phyloP scores from a whole-genome alignment of 805 yeast genomes.

The Starmerella ratchasimensis region DNA sequence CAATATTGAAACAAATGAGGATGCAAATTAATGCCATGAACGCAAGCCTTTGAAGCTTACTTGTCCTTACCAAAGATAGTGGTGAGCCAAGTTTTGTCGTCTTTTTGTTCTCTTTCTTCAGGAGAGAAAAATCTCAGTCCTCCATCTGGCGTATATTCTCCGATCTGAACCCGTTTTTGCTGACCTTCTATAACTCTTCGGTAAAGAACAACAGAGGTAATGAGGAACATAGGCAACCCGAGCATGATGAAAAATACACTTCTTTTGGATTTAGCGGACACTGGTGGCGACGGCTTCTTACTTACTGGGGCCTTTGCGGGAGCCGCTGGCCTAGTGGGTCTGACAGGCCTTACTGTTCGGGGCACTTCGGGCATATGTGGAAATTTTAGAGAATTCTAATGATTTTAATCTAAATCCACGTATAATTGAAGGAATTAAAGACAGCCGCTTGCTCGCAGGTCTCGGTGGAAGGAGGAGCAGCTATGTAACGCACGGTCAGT shows the following conservation, averaged over 20 bases:
- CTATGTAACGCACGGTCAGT: too few species aligned
- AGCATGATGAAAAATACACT: slow-evolving; percentile 24
- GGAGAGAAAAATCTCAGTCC: slow-evolving; percentile 33
- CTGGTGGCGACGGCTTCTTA: background rate
- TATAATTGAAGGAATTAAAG: too few species aligned
- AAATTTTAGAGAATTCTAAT: too few species aligned
- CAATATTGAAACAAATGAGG: slow-evolving; percentile 8
- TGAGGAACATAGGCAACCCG: slow-evolving; percentile 23
- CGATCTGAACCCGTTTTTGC: slow-evolving; percentile 34
- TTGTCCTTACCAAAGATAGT: slow-evolving; percentile 33
- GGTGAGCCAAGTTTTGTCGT: slow-evolving; percentile 30
- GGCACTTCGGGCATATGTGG: background rate
- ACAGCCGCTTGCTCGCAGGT: too few species aligned
- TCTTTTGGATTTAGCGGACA: slow-evolving; percentile 10
- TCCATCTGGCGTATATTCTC: slow-evolving; percentile 35
- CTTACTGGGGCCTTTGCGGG: slow-evolving; percentile 3
- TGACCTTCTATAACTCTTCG: slow-evolving; percentile 30
- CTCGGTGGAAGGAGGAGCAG: too few species aligned
- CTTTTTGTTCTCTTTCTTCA: slow-evolving; percentile 30
- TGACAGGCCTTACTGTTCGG: slow-evolving; percentile 6
- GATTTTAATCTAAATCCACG: too few species aligned
- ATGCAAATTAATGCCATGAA: slow-evolving; percentile 1
- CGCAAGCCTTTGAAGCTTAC: background rate
- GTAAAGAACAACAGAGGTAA: slow-evolving; percentile 23
- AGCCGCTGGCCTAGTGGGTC: background rate